Base-by-base conservation (phyloP, 2,329 filamentous ascomycete genomes). In the Curvularia sp. region DNA sequence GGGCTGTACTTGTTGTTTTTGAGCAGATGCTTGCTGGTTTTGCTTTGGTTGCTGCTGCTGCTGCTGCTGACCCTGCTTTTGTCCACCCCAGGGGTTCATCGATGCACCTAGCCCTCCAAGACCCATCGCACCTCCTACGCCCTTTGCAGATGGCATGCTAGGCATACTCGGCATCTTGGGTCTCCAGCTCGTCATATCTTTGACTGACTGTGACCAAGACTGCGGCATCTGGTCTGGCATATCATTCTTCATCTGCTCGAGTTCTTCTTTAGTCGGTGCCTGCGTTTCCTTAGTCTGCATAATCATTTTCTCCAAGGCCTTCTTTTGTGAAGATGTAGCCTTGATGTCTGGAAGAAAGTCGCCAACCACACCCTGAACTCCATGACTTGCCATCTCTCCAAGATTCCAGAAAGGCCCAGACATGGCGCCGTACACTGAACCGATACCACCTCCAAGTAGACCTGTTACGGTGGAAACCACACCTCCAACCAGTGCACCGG, bases 241-340 rank as follows among this genome's bases (percentile, higher is more conserved):
- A 23, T 77, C 73, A 5, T 59, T 64, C 50, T 71, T 74, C 74
- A 77, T 75, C 50, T 68, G 48, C 53, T 77, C 73, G 48, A 76
- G 49, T 56, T 76, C 74, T 60, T 74, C 71, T 45, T 72, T 43
- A 1, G 54, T 68, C 0, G 74, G 74, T 15, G 71, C 69, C 21
- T 75, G 71, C 12, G 68, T 73, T 38, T 75, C 73, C 30, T 69
- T 74, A 2, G 66, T 68, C 55, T 77, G 74, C 67, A 71, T 74
- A 7, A 76, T 66, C 74, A 77, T 76, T 61, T 77, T 77, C 45
- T 76, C 74, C 45, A 77, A 50, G 3, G 74, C 69, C 49, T 69
- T 74, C 57, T 73, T 74, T 28, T 77, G 75, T n/a, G 69, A 57
- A 7, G 70, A 64, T 2, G 72, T 70, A 1, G 73, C 70, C 25